Evolutionary conservation across 139 green algal genomes (phyloP).

Genomic region (Tetraselmis chui): DNA sequence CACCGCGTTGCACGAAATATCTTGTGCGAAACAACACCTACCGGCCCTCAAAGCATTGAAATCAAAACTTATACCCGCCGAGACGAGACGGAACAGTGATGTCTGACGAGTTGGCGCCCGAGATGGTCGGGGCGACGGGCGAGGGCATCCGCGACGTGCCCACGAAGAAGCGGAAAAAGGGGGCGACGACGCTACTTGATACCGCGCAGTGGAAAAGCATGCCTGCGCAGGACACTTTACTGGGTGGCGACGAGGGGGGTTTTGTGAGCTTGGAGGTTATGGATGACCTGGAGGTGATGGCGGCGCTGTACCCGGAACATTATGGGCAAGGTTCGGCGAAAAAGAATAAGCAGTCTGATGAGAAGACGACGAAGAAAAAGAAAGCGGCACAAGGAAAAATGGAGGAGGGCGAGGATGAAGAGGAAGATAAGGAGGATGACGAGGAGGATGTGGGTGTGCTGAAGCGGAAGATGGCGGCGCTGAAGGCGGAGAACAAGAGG

Average conservation of each 20-base stretch:
- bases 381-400: neutral
- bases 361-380: constrained; percentile 2
- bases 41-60: too few relatives aligned
- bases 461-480: constrained; percentile 17
- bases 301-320: constrained; percentile 13
- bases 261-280: constrained; percentile 72
- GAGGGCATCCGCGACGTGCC: too few relatives aligned
- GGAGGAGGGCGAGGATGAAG: neutral
- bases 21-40: too few relatives aligned
- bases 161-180: neutral
- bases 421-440: neutral
- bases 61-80: too few relatives aligned
- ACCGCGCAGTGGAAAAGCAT: neutral
- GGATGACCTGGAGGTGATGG: constrained; percentile 26
- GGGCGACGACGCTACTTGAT: neutral
- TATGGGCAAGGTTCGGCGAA: too few relatives aligned
- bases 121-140: too few relatives aligned
- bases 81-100: too few relatives aligned
- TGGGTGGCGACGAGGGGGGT: constrained; percentile 65
- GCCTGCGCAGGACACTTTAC: constrained; percentile 36
- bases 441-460: constrained; percentile 19
- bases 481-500: constrained; percentile 10
- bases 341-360: neutral
- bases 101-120: too few relatives aligned
- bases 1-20: too few relatives aligned